phyloP scores from a whole-genome alignment of 345 rosid species.

The Rhizophora mangle region DNA sequence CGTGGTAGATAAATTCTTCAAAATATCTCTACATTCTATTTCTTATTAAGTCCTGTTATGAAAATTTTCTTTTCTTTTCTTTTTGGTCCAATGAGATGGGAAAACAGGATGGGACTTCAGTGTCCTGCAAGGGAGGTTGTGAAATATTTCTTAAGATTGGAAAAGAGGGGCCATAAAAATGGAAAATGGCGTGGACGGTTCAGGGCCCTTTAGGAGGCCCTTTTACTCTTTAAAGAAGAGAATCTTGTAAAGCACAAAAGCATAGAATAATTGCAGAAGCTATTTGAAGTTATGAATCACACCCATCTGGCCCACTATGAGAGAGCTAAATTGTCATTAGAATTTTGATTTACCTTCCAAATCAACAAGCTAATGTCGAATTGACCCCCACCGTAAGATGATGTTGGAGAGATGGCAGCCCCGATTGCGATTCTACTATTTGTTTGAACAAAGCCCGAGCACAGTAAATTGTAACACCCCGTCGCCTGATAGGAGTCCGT shows the following conservation, averaged over 20 bases:
- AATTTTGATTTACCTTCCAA: constrained; percentile 78
- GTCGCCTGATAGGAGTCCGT: constrained; percentile 90
- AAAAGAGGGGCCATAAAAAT: too few species aligned
- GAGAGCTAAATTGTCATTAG: neutral
- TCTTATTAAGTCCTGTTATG: too few species aligned
- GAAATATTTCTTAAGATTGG: too few species aligned
- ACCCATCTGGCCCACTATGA: constrained; percentile 9
- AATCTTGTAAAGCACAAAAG: constrained; percentile 39
- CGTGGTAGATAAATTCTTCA: too few species aligned
- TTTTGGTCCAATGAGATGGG: too few species aligned
- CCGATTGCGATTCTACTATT: constrained; percentile 80
- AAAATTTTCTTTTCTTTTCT: too few species aligned
- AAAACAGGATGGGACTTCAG: too few species aligned
- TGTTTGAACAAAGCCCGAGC: constrained; percentile 96
- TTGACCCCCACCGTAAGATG: constrained; percentile 81
- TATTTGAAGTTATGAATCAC: constrained; percentile 23
- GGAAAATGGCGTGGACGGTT: too few species aligned
- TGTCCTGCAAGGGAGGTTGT: too few species aligned
- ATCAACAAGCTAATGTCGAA: constrained; percentile 87
- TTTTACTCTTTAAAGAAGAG: constrained; percentile 34
- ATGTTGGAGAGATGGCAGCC: constrained; percentile 93
- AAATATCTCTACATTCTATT: too few species aligned
- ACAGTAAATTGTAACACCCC: constrained; percentile 91
- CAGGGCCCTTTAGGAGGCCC: constrained; percentile 14
- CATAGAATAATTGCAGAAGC: constrained; percentile 18